phyloP scores from a whole-genome alignment of 495 filamentous ascomycete genomes.

The Neurospora sp. region DNA sequence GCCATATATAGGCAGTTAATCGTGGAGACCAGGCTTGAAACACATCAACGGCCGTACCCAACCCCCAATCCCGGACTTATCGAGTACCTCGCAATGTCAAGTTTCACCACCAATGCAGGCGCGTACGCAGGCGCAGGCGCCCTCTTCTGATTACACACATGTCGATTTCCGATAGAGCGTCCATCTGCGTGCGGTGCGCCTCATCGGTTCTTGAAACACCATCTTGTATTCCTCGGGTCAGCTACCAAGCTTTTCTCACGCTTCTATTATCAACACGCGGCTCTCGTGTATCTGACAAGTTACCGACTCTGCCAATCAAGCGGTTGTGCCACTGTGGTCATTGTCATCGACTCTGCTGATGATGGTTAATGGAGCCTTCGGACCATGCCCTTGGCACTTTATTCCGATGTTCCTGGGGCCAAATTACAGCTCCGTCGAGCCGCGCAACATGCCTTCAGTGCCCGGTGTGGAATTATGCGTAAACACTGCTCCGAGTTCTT shows the following conservation, averaged over 20 bases:
- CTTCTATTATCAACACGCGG: background rate
- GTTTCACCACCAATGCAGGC: constrained; percentile 3
- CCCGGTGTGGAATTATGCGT: background rate
- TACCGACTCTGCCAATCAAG: background rate
- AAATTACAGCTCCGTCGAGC: background rate
- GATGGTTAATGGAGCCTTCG: background rate
- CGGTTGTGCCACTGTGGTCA: background rate
- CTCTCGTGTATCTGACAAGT: background rate
- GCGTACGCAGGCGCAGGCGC: background rate
- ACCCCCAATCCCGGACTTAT: background rate
- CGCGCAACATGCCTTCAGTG: background rate
- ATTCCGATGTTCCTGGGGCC: background rate
- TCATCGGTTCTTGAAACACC: constrained; percentile 9
- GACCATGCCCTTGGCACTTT: background rate
- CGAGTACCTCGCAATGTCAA: background rate
- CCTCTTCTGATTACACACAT: background rate
- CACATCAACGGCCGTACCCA: constrained; percentile 5
- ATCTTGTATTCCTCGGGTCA: background rate
- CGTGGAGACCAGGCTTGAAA: background rate
- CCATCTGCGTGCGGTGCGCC: background rate
- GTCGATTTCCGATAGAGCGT: background rate
- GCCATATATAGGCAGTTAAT: background rate
- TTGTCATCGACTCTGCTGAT: background rate
- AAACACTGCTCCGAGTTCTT: background rate
- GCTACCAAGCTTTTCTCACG: background rate